phyloP scores from a whole-genome alignment of 176 grass and related monocot species.

The Zoysia japonica region DNA sequence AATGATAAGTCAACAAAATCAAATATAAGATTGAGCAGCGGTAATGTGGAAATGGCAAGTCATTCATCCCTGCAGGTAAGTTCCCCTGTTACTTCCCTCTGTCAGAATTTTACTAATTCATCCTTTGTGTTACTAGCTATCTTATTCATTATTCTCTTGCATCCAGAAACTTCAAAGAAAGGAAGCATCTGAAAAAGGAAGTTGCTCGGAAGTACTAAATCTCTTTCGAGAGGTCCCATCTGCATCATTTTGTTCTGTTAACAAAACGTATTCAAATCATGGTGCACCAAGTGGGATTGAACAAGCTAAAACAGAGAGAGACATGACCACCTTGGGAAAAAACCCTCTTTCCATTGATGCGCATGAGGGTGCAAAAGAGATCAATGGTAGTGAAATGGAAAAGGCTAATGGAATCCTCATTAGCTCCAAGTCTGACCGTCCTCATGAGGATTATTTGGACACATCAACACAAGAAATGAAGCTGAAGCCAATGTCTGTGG shows the following conservation, averaged over 20 bases:
- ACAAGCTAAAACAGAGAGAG: constrained; percentile 45
- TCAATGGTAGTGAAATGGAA: constrained; percentile 46
- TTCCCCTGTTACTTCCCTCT: constrained; percentile 21
- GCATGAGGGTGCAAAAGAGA: constrained; percentile 39
- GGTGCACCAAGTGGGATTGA: constrained; percentile 29
- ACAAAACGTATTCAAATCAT: constrained; percentile 65
- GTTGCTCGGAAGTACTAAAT: constrained; percentile 80
- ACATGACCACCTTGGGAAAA: constrained; percentile 48
- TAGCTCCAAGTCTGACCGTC: constrained; percentile 30
- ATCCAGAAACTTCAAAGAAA: constrained; percentile 59
- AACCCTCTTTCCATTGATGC: constrained; percentile 34
- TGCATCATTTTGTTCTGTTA: constrained; percentile 78
- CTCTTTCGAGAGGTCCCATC: constrained; percentile 65
- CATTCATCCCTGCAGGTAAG: constrained; percentile 65
- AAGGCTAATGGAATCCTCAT: constrained; percentile 32
- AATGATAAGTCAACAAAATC: constrained; percentile 57
- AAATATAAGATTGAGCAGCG: constrained; percentile 38
- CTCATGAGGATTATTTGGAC: constrained; percentile 37
- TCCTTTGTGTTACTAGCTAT: constrained; percentile 28
- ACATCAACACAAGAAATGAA: constrained; percentile 51
- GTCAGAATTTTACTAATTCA: constrained; percentile 21
- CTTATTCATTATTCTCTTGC: constrained; percentile 35
- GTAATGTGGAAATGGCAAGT: constrained; percentile 38
- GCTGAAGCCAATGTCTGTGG: constrained; percentile 36
- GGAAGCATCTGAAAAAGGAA: constrained; percentile 60